These are phyloP conservation scores for Epichloe uncinata DNA, from an alignment of 2,329 filamentous ascomycete species.

Conservation along the genomic window DNA sequence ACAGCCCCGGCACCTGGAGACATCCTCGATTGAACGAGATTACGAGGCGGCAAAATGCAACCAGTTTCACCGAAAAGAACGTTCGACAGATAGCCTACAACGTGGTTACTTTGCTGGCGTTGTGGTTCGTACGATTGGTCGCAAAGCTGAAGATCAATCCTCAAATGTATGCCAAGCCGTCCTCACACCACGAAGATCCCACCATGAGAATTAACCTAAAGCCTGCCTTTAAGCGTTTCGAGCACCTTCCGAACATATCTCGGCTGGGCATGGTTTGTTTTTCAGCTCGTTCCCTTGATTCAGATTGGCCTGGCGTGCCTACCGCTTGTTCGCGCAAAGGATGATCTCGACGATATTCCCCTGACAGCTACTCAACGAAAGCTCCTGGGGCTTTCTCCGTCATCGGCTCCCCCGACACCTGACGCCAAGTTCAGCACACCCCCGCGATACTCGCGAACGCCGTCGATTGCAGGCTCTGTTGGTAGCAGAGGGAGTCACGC, in stretches of 20 bases:
- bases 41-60: slow-evolving; percentile 61
- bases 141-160: slow-evolving; percentile 23
- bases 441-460: slow-evolving; percentile 75
- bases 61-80: slow-evolving; percentile 68
- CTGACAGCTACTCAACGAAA: slow-evolving; percentile 65
- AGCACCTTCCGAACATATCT: slow-evolving; percentile 22
- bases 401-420: slow-evolving; percentile 50
- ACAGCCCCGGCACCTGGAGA: slow-evolving; percentile 70
- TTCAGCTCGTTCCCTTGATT: slow-evolving; percentile 46
- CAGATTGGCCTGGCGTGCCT: slow-evolving; percentile 60
- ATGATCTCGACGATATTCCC: slow-evolving; percentile 78
- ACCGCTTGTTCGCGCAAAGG: slow-evolving; percentile 58
- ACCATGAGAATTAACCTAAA: neutral
- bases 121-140: slow-evolving; percentile 23
- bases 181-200: neutral
- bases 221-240: slow-evolving; percentile 16
- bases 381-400: slow-evolving; percentile 67
- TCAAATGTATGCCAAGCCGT: slow-evolving; percentile 20
- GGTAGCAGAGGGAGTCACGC: slow-evolving; percentile 43
- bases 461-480: slow-evolving; percentile 49
- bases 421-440: slow-evolving; percentile 66
- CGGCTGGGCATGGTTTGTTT: slow-evolving; percentile 30
- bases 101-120: slow-evolving; percentile 29
- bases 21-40: slow-evolving; percentile 87
- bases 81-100: slow-evolving; percentile 60